These are phyloP conservation scores for Melampsora abietis-canadensis DNA, from an alignment of 1,284 basidiomycete species.

Conservation along the genomic window DNA sequence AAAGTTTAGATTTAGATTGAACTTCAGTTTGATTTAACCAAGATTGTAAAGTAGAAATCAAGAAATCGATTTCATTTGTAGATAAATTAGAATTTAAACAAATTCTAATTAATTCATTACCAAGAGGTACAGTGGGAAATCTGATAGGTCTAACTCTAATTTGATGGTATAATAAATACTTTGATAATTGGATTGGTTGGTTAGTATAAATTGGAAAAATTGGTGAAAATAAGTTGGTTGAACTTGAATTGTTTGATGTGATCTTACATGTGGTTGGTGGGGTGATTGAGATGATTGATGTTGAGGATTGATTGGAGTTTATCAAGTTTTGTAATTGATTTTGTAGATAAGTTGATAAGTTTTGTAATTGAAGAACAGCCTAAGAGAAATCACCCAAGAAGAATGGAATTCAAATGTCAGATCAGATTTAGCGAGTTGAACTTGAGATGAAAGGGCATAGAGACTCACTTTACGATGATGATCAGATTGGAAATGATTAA, in stretches of 20 bases:
- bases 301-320: background rate
- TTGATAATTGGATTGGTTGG: constrained; percentile 67
- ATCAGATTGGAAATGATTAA: constrained; percentile 31
- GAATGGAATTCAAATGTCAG: too few species aligned
- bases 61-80: constrained; percentile 62
- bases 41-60: too few species aligned
- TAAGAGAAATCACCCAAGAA: background rate
- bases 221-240: constrained; percentile 56
- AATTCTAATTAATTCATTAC: constrained; percentile 73
- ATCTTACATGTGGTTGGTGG: background rate
- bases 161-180: constrained; percentile 62
- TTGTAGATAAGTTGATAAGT: constrained; percentile 3
- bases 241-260: background rate
- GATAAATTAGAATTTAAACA: constrained; percentile 77
- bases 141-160: constrained; percentile 75
- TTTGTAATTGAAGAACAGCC: constrained; percentile 21
- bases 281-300: constrained; percentile 3
- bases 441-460: background rate
- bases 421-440: background rate
- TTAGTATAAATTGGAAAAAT: constrained; percentile 82
- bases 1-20: too few species aligned
- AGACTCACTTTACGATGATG: constrained; percentile 16
- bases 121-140: constrained; percentile 78
- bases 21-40: too few species aligned
- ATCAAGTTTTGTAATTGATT: constrained; percentile 10